Percentiles rank a stretch among this genome's conserved stretches.
Evolutionary conservation across 2,329 filamentous ascomycete species (phyloP).

Genomic region (Colletotrichum graminicola): DNA sequence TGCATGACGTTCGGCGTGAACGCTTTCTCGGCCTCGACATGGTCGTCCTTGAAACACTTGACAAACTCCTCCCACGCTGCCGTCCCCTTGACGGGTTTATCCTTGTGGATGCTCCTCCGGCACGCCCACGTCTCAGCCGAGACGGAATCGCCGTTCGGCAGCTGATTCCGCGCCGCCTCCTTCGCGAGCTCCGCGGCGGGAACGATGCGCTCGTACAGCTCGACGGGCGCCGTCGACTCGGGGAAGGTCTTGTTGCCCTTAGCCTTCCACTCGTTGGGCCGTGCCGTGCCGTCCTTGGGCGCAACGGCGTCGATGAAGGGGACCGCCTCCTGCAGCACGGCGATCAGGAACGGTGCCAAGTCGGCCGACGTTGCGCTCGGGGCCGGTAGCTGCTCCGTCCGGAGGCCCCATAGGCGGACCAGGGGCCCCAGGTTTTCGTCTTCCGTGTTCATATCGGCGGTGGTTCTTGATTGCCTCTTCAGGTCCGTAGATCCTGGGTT

Average conservation of each 20-base stretch:
- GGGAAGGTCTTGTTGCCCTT: conserved; percentile 63
- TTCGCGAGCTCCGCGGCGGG: conserved; percentile 57
- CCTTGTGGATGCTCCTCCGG: conserved; percentile 71
- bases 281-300: conserved; percentile 51
- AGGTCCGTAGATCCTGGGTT: conserved; percentile 1
- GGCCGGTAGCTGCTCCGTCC: conserved; percentile 60
- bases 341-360: conserved; percentile 63
- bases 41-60: conserved; percentile 65
- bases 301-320: conserved; percentile 69
- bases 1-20: conserved; percentile 55
- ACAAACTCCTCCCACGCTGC: conserved; percentile 75
- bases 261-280: conserved; percentile 61
- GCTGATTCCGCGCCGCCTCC: conserved; percentile 52
- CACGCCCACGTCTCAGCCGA: conserved; percentile 71
- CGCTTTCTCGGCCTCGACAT: conserved; percentile 55
- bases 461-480: neutral
- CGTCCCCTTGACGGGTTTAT: conserved; percentile 63
- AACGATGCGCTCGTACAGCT: conserved; percentile 66
- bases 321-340: conserved; percentile 69
- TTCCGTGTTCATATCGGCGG: conserved; percentile 21
- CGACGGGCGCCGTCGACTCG: conserved; percentile 63
- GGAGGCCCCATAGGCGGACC: conserved; percentile 67
- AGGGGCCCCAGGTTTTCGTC: conserved; percentile 57
- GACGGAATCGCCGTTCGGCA: conserved; percentile 44
- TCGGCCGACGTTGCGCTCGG: conserved; percentile 54